A percentile compares a stretch with the other conserved stretches of the same genome.
Evolutionary conservation across 2,329 filamentous ascomycete genomes (phyloP).

Genomic region (Aspergillus novoparasiticus): DNA sequence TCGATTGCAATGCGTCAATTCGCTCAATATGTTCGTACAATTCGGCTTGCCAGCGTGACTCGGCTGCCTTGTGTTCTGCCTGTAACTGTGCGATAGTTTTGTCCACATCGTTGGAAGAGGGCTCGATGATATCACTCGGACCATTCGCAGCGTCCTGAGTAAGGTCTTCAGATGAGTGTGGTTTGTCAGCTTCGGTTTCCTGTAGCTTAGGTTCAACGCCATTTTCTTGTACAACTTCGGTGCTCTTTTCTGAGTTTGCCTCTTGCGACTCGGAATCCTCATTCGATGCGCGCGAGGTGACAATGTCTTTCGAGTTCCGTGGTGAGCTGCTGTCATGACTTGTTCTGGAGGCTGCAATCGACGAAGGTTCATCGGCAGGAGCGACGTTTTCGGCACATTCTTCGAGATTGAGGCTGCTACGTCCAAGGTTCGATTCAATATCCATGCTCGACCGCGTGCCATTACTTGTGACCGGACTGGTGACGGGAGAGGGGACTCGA

Average conservation of each 20-base stretch:
- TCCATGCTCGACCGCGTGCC: constrained; percentile 44
- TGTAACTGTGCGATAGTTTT: constrained; percentile 52
- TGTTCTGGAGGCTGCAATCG: constrained; percentile 19
- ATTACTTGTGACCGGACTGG: constrained; percentile 53
- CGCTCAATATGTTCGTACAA: constrained; percentile 81
- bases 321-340: constrained; percentile 34
- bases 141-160: constrained; percentile 20
- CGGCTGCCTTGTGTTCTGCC: constrained; percentile 53
- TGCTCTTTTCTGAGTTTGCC: constrained; percentile 7
- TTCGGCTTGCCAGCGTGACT: constrained; percentile 74
- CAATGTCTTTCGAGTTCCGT: constrained; percentile 32
- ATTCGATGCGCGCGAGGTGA: constrained; percentile 10
- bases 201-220: not conserved
- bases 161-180: constrained; percentile 17
- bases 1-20: constrained; percentile 88
- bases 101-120: constrained; percentile 40
- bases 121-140: constrained; percentile 14
- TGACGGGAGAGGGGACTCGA: constrained; percentile 54
- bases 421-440: constrained; percentile 29
- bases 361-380: constrained; percentile 14
- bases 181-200: not conserved
- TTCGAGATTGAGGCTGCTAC: constrained; percentile 24
- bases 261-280: constrained; percentile 13
- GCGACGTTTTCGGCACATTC: constrained; percentile 19
- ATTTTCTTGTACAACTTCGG: not conserved